Evolutionary conservation across 2,329 filamentous ascomycete species (phyloP), one percentile per base, ranked within the genome.

Genomic region (Fusarium palustre): DNA sequence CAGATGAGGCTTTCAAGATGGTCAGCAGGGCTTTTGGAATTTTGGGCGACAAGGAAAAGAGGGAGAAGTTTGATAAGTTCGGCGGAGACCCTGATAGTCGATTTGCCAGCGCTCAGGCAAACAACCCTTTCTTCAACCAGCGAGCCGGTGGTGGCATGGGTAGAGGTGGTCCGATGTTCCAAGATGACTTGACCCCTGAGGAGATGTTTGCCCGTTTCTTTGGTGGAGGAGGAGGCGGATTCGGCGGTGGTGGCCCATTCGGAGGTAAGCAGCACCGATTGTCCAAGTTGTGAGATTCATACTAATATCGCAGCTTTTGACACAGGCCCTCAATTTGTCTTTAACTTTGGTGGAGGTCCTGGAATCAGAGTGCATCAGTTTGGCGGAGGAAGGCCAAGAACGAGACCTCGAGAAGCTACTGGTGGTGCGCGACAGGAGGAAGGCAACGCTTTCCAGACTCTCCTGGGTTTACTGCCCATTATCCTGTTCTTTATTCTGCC

Each of bases 1-100:
- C 96, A 57, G 96, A 97, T 79, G 96, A 99, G 83, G 96, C 96
- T 33, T 99, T 99, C 84, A 99, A 99, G 85, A 92, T 97, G 92
- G 94, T 99, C 25, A 92, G 93, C 76, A 88, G 93, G 74, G 96
- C 96, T 18, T 99, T 99, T 79, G 92, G 97, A 74, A 89, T 98
- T 54, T 84, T 99, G 49, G 95, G 93, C 66, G 96, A 99, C 79
- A 88, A 93, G 76, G 95, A 98, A 70, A 98, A 98, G 88, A 73
- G 75, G 77, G 86, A 91, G 18, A 93, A 92, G 79, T 99, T 87
- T 78, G 96, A 99, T 80, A 88, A 88, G 67, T 97, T 91, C 80
- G 96, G 96, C 60, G 94, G 92, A 24, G 96, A 99, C 77, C 96
- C 96, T 9, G 96, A 98, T 76, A 94, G 88, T 77, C 86, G 95